Evolutionary conservation across 148 eudicot species (phyloP), one percentile per base, ranked within the genome.

Genomic region (Silene uniflora): DNA sequence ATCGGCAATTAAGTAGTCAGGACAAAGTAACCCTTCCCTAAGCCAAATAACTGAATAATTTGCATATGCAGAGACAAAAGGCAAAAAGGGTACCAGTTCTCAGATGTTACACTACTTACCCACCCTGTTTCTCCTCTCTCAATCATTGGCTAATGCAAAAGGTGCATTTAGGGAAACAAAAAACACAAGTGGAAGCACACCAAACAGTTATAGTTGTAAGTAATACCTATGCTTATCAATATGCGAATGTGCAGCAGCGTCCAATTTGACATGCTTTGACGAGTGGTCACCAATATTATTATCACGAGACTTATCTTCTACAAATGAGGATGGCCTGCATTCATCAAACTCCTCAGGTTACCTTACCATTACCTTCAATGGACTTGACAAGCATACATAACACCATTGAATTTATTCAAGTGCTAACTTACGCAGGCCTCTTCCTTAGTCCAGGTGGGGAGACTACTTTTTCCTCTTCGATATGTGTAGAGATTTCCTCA

Each of bases 181-280:
- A 32, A 71, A 39, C 13, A 47, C 24, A 59, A 39, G 17, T 19
- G 58, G 19, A 67, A 59, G 24, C 63, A 62, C 13, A 5, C 25
- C 39, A n/a, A 17, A 7, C 17, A 55, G 19, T n/a, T 7, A 72
- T 2, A 49, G 65, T 49, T 52, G 69, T 23, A 19, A 42, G 18
- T 47, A 19, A 11, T 83, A 91, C 97, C 97, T 87, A 83, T 95
- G 98, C 82, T 92, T 95, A 10, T 89, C 88, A 78, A 92, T 90
- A 83, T 88, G 97, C 25, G 80, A 72, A 65, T 76, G 80, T 66
- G 89, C 89, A 35, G 86, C 90, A 79, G 84, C 77, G 81, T 92
- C 97, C 87, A 95, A 82, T 83, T 90, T 90, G 73, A 92, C 82
- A 72, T 83, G 76, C 14, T 82, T 72, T 24, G 88, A 80, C 66